These are phyloP conservation scores for Chamaecyparis obtusa DNA, from an alignment of 75 land plant genomes.

Conservation along the genomic window DNA sequence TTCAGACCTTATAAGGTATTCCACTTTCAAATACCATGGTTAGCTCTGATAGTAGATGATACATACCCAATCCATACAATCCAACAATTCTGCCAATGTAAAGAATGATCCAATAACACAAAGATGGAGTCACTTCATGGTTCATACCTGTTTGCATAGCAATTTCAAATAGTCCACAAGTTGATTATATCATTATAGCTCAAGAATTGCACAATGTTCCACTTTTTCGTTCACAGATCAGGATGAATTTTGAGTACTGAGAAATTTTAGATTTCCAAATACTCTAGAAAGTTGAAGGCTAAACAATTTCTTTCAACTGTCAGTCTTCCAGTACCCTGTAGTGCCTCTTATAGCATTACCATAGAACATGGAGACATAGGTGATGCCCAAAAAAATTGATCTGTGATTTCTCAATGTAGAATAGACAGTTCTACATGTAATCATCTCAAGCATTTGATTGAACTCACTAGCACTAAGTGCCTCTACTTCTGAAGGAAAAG, in stretches of 20 bases:
- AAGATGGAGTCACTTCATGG: neutral
- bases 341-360: neutral
- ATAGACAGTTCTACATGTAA: neutral
- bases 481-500: constrained; percentile 7
- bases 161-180: neutral
- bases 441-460: neutral
- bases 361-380: neutral
- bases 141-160: neutral
- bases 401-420: neutral
- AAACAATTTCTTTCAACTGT: neutral
- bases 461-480: neutral
- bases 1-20: neutral
- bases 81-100: neutral
- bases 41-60: neutral
- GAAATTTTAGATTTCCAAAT: neutral
- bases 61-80: neutral
- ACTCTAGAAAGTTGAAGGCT: constrained; percentile 3
- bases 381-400: neutral
- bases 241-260: neutral
- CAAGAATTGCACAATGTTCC: neutral
- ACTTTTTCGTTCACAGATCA: neutral
- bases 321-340: neutral
- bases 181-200: neutral
- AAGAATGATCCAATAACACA: neutral
- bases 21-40: neutral